Evolutionary conservation across 2,329 filamentous ascomycete genomes (phyloP).

Genomic region (Davidsoniella australis): DNA sequence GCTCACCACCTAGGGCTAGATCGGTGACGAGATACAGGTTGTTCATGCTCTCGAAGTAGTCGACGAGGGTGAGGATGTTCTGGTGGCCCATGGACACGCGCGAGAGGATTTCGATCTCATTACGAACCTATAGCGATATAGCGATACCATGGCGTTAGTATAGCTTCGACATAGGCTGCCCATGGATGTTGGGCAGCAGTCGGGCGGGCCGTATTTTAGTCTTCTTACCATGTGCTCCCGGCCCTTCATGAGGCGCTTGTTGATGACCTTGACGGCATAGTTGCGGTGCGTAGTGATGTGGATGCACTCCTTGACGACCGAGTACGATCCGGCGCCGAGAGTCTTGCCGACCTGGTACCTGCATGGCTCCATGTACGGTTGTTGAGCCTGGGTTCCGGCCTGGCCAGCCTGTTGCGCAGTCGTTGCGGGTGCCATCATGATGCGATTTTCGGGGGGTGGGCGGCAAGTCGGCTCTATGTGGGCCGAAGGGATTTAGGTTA

Average conservation of each 20-base stretch:
- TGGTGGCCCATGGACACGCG: slow-evolving; percentile 98
- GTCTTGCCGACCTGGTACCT: slow-evolving; percentile 99
- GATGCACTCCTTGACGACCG: slow-evolving; percentile 95
- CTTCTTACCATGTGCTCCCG: slow-evolving; percentile 82
- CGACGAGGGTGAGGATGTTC: slow-evolving; percentile 92
- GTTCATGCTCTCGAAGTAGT: slow-evolving; percentile 99
- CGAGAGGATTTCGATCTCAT: slow-evolving; percentile 95
- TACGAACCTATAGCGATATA: slow-evolving; percentile 55
- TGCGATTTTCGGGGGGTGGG: too few species aligned
- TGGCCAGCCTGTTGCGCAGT: not conserved
- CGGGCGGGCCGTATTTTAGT: not conserved
- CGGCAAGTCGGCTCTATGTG: too few species aligned
- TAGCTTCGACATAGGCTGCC: not conserved
- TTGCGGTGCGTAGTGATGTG: slow-evolving; percentile 96
- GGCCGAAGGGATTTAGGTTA: too few species aligned
- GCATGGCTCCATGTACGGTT: slow-evolving; percentile 72
- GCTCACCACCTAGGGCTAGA: slow-evolving; percentile 83
- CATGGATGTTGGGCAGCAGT: not conserved
- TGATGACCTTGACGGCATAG: slow-evolving; percentile 98
- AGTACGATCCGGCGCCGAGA: slow-evolving; percentile 88
- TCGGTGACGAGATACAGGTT: slow-evolving; percentile 97
- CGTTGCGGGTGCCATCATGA: not conserved
- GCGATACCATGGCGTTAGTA: not conserved
- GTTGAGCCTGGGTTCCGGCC: slow-evolving; percentile 7
- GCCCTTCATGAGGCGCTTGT: slow-evolving; percentile 94